Conservation (phyloP, 768 basidiomycete genomes). For the Calocybe cyanea region DNA sequence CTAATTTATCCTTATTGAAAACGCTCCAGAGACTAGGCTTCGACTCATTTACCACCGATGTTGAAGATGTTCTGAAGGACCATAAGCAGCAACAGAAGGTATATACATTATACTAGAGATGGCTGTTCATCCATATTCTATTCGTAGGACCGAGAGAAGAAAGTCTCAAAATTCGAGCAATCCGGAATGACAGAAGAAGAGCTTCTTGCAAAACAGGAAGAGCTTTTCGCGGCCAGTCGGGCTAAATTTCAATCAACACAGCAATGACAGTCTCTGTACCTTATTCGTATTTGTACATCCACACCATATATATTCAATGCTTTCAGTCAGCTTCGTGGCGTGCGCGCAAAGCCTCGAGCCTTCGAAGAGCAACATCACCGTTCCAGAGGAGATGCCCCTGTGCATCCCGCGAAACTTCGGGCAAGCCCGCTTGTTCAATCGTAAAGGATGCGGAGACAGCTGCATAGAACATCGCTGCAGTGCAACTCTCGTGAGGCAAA, state of each 20-base stretch:
- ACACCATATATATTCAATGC: conserved; percentile 33
- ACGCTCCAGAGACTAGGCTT: conserved; percentile 78
- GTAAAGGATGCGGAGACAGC: conserved; percentile 78
- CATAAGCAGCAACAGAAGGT: conserved; percentile 97
- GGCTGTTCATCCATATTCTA: conserved; percentile 3
- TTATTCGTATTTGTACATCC: conserved; percentile 21
- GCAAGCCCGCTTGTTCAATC: conserved; percentile 81
- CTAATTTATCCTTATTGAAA: conserved; percentile 6
- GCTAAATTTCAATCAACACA: conserved; percentile 70
- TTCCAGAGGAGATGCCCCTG: conserved; percentile 56
- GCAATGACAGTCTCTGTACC: conserved; percentile 32
- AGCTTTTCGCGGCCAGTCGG: conserved; percentile 88
- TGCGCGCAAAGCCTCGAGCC: conserved; percentile 50
- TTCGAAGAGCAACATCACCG: conserved; percentile 54
- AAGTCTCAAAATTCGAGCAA: conserved; percentile 83
- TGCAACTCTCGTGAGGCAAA: conserved; percentile 1
- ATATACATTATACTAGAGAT: conserved; percentile 17
- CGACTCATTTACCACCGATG: conserved; percentile 84
- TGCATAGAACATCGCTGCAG: conserved; percentile 64
- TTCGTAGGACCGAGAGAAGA: conserved; percentile 81
- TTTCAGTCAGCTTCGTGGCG: conserved; percentile 31
- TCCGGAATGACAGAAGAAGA: conserved; percentile 92
- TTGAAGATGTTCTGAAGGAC: conserved; percentile 90
- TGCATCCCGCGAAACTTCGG: conserved; percentile 36
- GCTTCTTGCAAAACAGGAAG: conserved; percentile 81